Evolutionary conservation across 441 rosid species (phyloP).

Genomic region (Adansonia madagascariensis): DNA sequence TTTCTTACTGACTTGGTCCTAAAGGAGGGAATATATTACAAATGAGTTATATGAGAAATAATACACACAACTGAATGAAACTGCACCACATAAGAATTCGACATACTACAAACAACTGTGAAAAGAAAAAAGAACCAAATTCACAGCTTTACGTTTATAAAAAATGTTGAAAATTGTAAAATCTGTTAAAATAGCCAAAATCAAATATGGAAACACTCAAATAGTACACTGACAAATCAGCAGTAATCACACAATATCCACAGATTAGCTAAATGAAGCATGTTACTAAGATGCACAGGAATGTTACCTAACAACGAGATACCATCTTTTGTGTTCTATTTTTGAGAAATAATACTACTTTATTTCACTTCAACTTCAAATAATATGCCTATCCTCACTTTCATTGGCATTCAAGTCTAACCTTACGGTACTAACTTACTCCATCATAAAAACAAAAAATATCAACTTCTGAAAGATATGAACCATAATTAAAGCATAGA

Average conservation of each 20-base stretch:
- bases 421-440: not conserved
- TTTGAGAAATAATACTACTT: not conserved
- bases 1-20: slow-evolving; percentile 2
- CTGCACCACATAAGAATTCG: not conserved
- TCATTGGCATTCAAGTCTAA: not conserved
- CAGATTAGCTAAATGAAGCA: not conserved
- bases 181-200: not conserved
- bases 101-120: not conserved
- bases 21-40: not conserved
- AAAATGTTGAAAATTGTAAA: slow-evolving; percentile 1
- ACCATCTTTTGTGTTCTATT: slow-evolving; percentile 12
- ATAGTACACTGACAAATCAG: not conserved
- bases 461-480: slow-evolving; percentile 5
- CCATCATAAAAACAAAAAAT: not conserved
- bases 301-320: slow-evolving; percentile 8
- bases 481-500: slow-evolving; percentile 1
- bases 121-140: not conserved
- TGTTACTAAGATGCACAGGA: not conserved
- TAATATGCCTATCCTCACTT: not conserved
- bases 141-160: not conserved
- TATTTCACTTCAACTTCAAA: slow-evolving; percentile 6
- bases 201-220: not conserved
- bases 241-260: not conserved
- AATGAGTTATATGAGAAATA: not conserved
- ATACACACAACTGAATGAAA: not conserved